phyloP scores from a whole-genome alignment of 768 basidiomycete species.

The Collybiopsis confluens region DNA sequence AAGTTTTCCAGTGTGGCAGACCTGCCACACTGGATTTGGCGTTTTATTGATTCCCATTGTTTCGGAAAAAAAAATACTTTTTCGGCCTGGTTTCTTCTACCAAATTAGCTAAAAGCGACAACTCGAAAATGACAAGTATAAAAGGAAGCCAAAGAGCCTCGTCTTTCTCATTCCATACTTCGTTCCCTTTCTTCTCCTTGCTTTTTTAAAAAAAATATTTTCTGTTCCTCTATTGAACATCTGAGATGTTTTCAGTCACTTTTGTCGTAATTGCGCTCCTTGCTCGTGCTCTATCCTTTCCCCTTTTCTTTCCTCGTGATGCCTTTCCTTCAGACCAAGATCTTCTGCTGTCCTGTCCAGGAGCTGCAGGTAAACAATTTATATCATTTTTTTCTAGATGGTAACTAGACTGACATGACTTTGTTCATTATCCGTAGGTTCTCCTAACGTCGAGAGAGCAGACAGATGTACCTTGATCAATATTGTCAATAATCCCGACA shows the following conservation, averaged over 20 bases:
- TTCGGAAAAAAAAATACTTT: no score
- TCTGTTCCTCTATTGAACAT: not conserved
- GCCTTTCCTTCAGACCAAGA: slow-evolving; percentile 2
- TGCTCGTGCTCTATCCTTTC: not conserved
- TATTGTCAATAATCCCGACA: slow-evolving; percentile 10
- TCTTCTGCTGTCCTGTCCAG: slow-evolving; percentile 2
- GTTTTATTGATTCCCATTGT: no score
- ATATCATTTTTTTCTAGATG: not conserved
- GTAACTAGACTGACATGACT: no score
- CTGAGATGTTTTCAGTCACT: not conserved
- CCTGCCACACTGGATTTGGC: no score
- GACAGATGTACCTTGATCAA: slow-evolving; percentile 10
- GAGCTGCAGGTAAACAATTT: not conserved
- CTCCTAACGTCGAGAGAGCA: slow-evolving; percentile 7
- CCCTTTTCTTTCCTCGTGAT: not conserved
- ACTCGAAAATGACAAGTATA: no score
- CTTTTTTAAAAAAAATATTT: not conserved
- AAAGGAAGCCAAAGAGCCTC: no score
- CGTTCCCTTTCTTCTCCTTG: not conserved
- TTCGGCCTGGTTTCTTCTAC: no score
- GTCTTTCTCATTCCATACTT: not conserved
- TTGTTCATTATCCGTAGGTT: not conserved
- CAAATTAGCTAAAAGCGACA: no score
- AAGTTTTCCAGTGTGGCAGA: no score
- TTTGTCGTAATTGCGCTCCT: not conserved